Evolutionary conservation across 1,139 yeast species (phyloP), one percentile per base, ranked within the genome.

Genomic region (Diutina neorugosa): DNA sequence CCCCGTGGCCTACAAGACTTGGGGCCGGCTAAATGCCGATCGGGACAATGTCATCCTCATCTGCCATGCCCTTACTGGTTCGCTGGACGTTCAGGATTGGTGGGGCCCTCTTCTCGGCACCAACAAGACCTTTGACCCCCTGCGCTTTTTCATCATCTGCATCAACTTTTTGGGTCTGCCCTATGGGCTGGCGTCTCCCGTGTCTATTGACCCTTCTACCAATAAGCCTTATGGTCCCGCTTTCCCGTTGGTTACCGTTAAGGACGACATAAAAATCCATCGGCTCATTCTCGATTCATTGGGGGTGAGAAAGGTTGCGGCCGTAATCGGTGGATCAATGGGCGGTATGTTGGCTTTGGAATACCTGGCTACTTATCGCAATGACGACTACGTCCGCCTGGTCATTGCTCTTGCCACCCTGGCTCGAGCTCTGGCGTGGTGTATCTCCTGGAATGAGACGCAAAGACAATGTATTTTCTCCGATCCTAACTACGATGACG

Each of bases 261-360:
- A 95, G 57, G 98, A 93, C 63, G 98, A 93, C 62, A 87, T 89
- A 8, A 76, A 76, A 16, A 80, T 93, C n/a, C 98, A 93, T 62
- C 81, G 74, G 59, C 65, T 84, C 55, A 83, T 93, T 5, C 71
- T 93, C 54, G 84, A 80, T 57, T 89, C 88, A 27, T 69, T 93
- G 53, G 89, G 86, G 0, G 88, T 93, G 27, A 77, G 76, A 54
- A 78, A 81, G 54, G 71, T 93, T 44, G 97, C 98, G 1, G 80
- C 85, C 52, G 95, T 87, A 4, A 80, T 93, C 55, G 98, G 98
- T 34, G 98, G 98, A 0, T 91, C 98, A 31, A 93, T 93, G 98
- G 98, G 98, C 43, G 98, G 98, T n/a, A 93, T 93, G 98, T 70
- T 90, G 53, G 91, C 93, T 0, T 70, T 93, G 59, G 98, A 93